These are phyloP conservation scores for Xylaria flabelliformis DNA, from an alignment of 495 filamentous ascomycete species.

Conservation along the genomic window DNA sequence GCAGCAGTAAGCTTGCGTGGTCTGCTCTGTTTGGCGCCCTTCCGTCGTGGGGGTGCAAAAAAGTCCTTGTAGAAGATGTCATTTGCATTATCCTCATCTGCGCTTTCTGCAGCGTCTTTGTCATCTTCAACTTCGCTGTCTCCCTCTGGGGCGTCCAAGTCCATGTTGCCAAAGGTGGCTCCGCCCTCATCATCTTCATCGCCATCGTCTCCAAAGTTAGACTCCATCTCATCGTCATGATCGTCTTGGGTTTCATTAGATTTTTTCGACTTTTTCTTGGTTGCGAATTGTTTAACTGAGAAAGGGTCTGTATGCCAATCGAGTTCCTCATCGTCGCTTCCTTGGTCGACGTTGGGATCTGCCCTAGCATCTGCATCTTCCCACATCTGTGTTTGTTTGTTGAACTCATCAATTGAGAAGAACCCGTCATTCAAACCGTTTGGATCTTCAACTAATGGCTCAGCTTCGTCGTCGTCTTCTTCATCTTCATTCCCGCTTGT, in stretches of 20 bases:
- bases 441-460: constrained; percentile 55
- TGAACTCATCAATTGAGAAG: constrained; percentile 98
- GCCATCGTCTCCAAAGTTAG: constrained; percentile 46
- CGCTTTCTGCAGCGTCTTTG: constrained; percentile 55
- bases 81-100: constrained; percentile 73
- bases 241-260: constrained; percentile 16
- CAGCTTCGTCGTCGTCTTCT: constrained; percentile 45
- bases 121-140: constrained; percentile 64
- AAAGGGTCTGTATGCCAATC: constrained; percentile 83
- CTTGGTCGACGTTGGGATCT: constrained; percentile 65
- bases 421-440: constrained; percentile 88
- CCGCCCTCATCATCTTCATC: constrained; percentile 72
- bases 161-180: constrained; percentile 75
- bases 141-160: constrained; percentile 63
- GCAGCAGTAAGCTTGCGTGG: constrained; percentile 44
- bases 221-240: constrained; percentile 33
- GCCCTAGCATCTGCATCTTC: constrained; percentile 78
- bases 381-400: constrained; percentile 84
- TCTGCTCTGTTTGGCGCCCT: constrained; percentile 59
- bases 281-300: constrained; percentile 32
- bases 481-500: constrained; percentile 39
- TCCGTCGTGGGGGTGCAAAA: constrained; percentile 82
- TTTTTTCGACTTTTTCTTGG: constrained; percentile 26
- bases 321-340: constrained; percentile 79
- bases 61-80: constrained; percentile 88